Evolutionary conservation across 1,284 basidiomycete species (phyloP).

Genomic region (Lignosus rhinocerotis): DNA sequence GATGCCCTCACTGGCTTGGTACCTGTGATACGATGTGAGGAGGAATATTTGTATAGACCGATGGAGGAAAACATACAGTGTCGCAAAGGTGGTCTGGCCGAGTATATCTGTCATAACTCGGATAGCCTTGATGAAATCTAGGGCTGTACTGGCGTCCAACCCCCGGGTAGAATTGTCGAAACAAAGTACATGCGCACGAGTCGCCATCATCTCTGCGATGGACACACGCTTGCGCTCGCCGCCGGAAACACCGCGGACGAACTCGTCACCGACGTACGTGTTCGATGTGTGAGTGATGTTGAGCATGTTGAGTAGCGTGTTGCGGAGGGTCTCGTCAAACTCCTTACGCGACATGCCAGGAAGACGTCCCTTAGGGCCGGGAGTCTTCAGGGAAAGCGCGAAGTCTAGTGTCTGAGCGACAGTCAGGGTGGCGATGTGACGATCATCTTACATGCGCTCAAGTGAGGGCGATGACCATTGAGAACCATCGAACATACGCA

Average conservation of each 20-base stretch:
- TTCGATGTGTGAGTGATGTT: constrained; percentile 76
- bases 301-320: constrained; percentile 73
- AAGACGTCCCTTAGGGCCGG: constrained; percentile 70
- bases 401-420: constrained; percentile 73
- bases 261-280: constrained; percentile 84
- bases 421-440: constrained; percentile 77
- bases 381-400: constrained; percentile 67
- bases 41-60: neutral
- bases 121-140: constrained; percentile 76
- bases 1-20: constrained; percentile 81
- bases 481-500: constrained; percentile 19
- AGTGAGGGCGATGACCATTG: neutral
- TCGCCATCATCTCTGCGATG: constrained; percentile 85
- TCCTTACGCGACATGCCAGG: constrained; percentile 62
- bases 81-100: constrained; percentile 76
- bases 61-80: constrained; percentile 50
- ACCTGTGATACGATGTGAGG: constrained; percentile 41
- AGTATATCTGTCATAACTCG: constrained; percentile 79
- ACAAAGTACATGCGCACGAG: constrained; percentile 73
- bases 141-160: constrained; percentile 83
- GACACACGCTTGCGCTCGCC: constrained; percentile 88
- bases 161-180: constrained; percentile 88
- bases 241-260: constrained; percentile 83
- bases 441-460: constrained; percentile 51
- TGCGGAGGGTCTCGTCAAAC: constrained; percentile 56